phyloP scores from a whole-genome alignment of 805 yeast genomes.

The Komagataella kurtzmanii region DNA sequence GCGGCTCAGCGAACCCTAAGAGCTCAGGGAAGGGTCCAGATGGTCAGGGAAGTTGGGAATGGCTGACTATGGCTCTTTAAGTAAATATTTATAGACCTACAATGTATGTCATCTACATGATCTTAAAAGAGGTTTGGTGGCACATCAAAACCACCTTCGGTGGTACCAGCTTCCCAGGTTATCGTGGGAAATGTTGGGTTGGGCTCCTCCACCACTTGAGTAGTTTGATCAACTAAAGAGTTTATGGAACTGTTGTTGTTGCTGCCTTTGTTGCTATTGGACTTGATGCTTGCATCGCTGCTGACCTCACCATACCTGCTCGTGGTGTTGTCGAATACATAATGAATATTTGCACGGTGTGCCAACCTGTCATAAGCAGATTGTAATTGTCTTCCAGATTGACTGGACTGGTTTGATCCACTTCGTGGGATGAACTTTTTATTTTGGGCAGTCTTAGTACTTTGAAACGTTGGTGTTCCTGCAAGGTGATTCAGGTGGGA shows the following conservation, averaged over 20 bases:
- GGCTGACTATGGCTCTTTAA: constrained; percentile 30
- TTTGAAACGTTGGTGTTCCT: not conserved
- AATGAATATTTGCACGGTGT: constrained; percentile 10
- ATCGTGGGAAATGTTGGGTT: not conserved
- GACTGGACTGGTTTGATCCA: not conserved
- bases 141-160: not conserved
- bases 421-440: not conserved
- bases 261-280: not conserved
- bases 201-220: not conserved
- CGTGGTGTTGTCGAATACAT: constrained; percentile 14
- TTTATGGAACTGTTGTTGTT: not conserved
- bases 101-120: not conserved
- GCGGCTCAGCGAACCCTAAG: constrained; percentile 2
- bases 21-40: constrained; percentile 3
- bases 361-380: not conserved
- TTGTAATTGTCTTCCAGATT: not conserved
- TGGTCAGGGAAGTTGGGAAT: constrained; percentile 23
- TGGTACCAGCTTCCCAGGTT: not conserved
- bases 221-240: not conserved
- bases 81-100: constrained; percentile 5
- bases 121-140: not conserved
- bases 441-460: not conserved
- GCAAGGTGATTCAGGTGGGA: not conserved
- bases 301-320: constrained; percentile 19
- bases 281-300: constrained; percentile 1